These are phyloP conservation scores for Dysphania ambrosioides DNA, from an alignment of 148 eudicot genomes.

Conservation along the genomic window DNA sequence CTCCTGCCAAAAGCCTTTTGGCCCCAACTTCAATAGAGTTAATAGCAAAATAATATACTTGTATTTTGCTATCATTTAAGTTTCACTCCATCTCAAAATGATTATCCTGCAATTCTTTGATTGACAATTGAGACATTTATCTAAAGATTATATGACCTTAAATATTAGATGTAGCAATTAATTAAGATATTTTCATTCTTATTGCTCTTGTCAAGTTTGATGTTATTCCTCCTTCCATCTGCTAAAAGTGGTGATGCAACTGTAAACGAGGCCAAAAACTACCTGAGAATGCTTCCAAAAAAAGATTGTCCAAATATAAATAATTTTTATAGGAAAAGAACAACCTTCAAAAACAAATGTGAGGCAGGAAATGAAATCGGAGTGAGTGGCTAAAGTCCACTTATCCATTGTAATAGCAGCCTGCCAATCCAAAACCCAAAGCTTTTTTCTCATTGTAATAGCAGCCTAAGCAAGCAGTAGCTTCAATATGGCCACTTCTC, in stretches of 20 bases:
- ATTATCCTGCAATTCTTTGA: constrained; percentile 14
- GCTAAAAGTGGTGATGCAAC: too few species aligned
- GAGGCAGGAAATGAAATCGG: constrained; percentile 25
- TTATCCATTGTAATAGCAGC: too few species aligned
- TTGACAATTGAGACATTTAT: neutral
- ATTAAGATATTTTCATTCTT: neutral
- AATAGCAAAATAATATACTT: constrained; percentile 4
- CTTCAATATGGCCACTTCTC: constrained; percentile 53
- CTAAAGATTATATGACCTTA: neutral
- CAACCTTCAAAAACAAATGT: constrained; percentile 1
- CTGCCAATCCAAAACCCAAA: neutral
- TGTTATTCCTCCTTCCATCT: neutral
- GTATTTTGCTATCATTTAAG: neutral
- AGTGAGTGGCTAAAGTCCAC: constrained; percentile 17
- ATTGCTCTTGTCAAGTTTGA: neutral
- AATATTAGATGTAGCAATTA: neutral
- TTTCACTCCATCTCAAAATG: constrained; percentile 12
- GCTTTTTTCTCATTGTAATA: neutral
- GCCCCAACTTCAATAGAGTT: constrained; percentile 18
- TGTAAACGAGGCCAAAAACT: neutral
- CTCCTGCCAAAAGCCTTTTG: constrained; percentile 40
- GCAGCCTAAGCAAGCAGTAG: neutral
- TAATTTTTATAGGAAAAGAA: neutral
- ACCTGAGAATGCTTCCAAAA: neutral
- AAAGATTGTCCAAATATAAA: neutral